phyloP scores from a whole-genome alignment of 108 stramenopile species.

The Schizochytrium sp. region DNA sequence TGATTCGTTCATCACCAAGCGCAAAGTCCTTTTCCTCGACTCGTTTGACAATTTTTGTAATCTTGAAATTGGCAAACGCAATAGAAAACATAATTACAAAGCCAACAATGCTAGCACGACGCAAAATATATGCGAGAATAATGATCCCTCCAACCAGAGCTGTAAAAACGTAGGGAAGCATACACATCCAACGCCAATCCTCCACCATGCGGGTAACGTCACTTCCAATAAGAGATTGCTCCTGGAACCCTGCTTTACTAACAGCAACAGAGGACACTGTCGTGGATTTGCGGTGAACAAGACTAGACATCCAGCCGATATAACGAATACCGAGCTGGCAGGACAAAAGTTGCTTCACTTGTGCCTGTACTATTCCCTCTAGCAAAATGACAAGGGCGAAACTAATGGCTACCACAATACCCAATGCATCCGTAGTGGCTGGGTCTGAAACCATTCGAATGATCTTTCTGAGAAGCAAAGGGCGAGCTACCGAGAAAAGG shows the following conservation, averaged over 20 bases:
- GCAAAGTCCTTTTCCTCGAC: constrained; percentile 62
- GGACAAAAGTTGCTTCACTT: constrained; percentile 53
- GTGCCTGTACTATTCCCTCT: constrained; percentile 26
- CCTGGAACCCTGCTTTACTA: constrained; percentile 32
- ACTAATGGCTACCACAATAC: constrained; percentile 15
- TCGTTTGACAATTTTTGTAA: constrained; percentile 31
- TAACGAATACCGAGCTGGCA: constrained; percentile 36
- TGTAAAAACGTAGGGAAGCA: constrained; percentile 40
- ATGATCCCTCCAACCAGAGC: constrained; percentile 32
- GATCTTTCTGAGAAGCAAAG: background rate
- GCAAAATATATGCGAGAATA: constrained; percentile 15
- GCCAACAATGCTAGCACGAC: background rate
- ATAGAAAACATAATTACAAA: constrained; percentile 56
- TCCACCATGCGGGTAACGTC: constrained; percentile 57
- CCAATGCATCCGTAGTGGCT: background rate
- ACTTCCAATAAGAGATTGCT: constrained; percentile 48
- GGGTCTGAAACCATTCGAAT: constrained; percentile 22
- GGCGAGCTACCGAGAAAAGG: constrained; percentile 22
- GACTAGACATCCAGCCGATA: constrained; percentile 58
- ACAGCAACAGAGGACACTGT: constrained; percentile 39
- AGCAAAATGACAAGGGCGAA: constrained; percentile 31
- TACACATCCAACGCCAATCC: constrained; percentile 58
- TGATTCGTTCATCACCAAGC: constrained; percentile 34
- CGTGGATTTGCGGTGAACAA: constrained; percentile 54
- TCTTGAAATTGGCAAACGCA: constrained; percentile 44